A percentile compares a stretch with the other conserved stretches of the same genome.
These are phyloP conservation scores for Aquanectria penicillioides DNA, from an alignment of 2,329 filamentous ascomycete genomes.

Conservation along the genomic window DNA sequence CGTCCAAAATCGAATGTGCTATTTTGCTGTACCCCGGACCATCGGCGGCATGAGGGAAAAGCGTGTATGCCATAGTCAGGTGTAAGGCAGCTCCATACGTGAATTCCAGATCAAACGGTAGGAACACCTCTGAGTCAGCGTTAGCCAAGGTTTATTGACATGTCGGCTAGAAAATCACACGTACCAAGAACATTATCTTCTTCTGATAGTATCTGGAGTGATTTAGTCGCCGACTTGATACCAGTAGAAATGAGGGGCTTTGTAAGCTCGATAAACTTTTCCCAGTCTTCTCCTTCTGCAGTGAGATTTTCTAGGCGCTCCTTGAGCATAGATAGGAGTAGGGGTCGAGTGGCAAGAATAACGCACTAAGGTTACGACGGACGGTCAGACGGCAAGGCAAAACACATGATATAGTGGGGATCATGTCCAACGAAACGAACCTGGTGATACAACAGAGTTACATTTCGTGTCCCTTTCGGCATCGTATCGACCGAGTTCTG, in stretches of 20 bases:
- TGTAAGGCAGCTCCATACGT: constrained; percentile 48
- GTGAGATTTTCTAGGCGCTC: constrained; percentile 46
- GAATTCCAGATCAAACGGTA: constrained; percentile 52
- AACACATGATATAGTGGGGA: not conserved
- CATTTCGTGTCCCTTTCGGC: constrained; percentile 49
- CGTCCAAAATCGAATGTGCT: constrained; percentile 45
- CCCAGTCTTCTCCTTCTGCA: constrained; percentile 42
- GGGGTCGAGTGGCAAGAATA: constrained; percentile 50
- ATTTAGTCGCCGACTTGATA: constrained; percentile 54
- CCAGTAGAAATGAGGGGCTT: constrained; percentile 50
- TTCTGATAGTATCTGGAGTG: constrained; percentile 48
- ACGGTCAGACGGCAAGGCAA: not conserved
- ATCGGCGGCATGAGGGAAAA: constrained; percentile 46
- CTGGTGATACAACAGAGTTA: constrained; percentile 52
- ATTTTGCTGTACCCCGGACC: constrained; percentile 33
- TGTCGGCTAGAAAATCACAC: not conserved
- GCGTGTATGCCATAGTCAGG: constrained; percentile 48
- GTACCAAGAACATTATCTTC: constrained; percentile 50
- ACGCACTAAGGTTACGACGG: constrained; percentile 44
- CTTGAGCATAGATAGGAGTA: constrained; percentile 51
- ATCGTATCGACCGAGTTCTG: constrained; percentile 48
- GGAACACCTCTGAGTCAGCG: constrained; percentile 45
- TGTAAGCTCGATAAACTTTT: constrained; percentile 46
- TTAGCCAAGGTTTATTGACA: not conserved
- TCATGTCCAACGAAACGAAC: constrained; percentile 27